Evolutionary conservation across 371 early-diverging fungal species (phyloP).

Genomic region (Syncephalastrum monosporum): DNA sequence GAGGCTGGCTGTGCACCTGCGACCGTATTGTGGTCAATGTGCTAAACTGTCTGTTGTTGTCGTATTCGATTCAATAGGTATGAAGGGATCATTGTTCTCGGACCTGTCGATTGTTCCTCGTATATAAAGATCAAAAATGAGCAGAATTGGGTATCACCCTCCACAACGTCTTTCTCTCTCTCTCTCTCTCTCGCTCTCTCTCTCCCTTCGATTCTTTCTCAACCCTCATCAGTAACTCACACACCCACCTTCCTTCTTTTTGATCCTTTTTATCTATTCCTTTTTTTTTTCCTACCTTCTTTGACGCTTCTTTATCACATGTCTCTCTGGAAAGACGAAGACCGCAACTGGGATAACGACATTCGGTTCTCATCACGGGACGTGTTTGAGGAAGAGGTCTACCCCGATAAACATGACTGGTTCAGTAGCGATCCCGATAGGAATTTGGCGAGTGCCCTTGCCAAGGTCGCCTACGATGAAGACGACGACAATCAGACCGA

Average conservation of each 20-base stretch:
- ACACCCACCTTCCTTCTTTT: neutral
- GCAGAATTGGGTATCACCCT: too few relatives aligned
- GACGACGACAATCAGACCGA: slow-evolving; percentile 29
- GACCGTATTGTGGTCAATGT: too few relatives aligned
- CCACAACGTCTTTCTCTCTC: too few relatives aligned
- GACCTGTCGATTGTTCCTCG: too few relatives aligned
- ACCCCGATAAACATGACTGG: neutral
- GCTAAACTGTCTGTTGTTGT: too few relatives aligned
- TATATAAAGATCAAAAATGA: too few relatives aligned
- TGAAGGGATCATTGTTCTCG: too few relatives aligned
- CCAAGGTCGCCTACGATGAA: slow-evolving; percentile 7
- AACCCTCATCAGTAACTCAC: too few relatives aligned
- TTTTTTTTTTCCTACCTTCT: slow-evolving; percentile 8
- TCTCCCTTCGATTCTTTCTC: too few relatives aligned
- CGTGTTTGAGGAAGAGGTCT: neutral
- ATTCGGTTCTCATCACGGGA: slow-evolving; percentile 4
- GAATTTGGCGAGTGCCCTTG: slow-evolving; percentile 28
- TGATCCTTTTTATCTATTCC: slow-evolving; percentile 4
- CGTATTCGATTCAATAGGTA: too few relatives aligned
- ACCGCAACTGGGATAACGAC: slow-evolving; percentile 18
- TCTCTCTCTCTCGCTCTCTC: too few relatives aligned
- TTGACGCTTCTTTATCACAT: slow-evolving; percentile 8
- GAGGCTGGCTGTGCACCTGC: too few relatives aligned
- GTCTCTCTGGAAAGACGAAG: slow-evolving; percentile 16
- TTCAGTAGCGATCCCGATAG: slow-evolving; percentile 21